Conservation (phyloP, 169 alveolate genomes). For the Eimeria acervulina region DNA sequence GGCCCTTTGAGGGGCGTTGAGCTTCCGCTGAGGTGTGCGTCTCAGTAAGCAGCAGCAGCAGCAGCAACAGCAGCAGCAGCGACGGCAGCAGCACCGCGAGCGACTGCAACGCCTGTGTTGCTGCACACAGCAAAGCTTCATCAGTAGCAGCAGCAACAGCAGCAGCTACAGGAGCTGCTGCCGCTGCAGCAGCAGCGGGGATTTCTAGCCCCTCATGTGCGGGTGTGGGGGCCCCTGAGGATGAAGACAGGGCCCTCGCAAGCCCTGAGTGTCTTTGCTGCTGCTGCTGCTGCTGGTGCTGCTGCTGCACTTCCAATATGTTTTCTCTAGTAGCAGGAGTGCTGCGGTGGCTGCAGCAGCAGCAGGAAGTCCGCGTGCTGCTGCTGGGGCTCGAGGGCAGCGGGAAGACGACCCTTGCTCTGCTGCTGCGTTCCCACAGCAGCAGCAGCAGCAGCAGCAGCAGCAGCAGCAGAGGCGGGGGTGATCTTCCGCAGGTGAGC, state of each 20-base stretch:
- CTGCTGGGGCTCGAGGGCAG: slow-evolving; percentile 69
- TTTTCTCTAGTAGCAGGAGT: slow-evolving; percentile 49
- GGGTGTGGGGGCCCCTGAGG: not conserved
- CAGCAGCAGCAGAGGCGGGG: slow-evolving; percentile 18
- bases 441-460: slow-evolving; percentile 50
- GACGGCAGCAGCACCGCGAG: slow-evolving; percentile 30
- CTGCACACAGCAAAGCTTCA: too few species aligned
- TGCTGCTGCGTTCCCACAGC: slow-evolving; percentile 23
- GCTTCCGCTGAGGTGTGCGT: too few species aligned
- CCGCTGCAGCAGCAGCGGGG: not conserved
- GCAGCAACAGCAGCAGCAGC: slow-evolving; percentile 27
- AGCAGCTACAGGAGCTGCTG: not conserved
- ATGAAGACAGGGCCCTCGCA: not conserved
- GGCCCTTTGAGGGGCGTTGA: too few species aligned
- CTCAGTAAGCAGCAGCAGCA: not conserved
- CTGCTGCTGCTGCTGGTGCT: slow-evolving; percentile 33
- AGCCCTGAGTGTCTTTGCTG: not conserved
- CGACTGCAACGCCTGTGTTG: not conserved
- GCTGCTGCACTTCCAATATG: slow-evolving; percentile 4
- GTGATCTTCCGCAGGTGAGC: not conserved
- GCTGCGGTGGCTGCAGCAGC: slow-evolving; percentile 47
- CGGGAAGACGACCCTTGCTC: slow-evolving; percentile 66
- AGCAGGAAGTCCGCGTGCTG: slow-evolving; percentile 55
- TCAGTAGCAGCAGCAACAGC: not conserved
- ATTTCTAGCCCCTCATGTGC: not conserved